Base-by-base conservation (phyloP, 805 yeast species). In the Metschnikowia borealis region DNA sequence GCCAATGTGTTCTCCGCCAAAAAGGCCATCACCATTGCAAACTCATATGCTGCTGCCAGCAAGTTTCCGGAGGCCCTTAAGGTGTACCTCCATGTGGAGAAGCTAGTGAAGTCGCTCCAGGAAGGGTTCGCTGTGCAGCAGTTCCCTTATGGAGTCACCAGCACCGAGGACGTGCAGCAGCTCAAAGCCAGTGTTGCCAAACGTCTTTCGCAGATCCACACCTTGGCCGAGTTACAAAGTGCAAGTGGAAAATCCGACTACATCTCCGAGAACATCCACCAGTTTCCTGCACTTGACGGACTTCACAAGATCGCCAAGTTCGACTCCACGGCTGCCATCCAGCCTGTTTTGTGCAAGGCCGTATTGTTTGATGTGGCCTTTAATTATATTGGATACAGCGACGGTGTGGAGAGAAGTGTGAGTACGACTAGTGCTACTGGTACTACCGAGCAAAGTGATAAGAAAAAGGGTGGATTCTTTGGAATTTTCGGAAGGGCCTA, bases 311-410 rank as follows among this genome's bases (percentile, higher is more conserved):
- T 67, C 34, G 53, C 65, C 21, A 66, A 65, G 44, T 54, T 70
- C 10, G 61, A 55, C 18, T 39, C 48, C 18, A 37, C 53, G 6
- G 61, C 64, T 15, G 45, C 35, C 15, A 52, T 89, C 38, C 71
- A 69, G 54, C 87, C 95, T 0, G 81, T 87, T 1, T 77, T 83
- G 47, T 80, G 85, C 50, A 92, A 94, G 68, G 97, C 99, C 0
- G 96, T 90, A 8, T 78, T 91, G 61, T 94, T 89, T 61, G 99
- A 92, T 64, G 74, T 89, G 56, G 98, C 96, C 0, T 91, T 76
- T 73, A 91, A 90, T 64, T 90, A 87, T 62, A 78, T 91, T 47
- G 74, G 76, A 34, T 84, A 83, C 60, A 72, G 69, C 37, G 69
- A 64, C 10, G 60, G 60, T 31, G 50, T 49, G 33, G 51, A 53